Percentiles rank a stretch among this genome's conserved stretches.
Conservation (phyloP, 169 alveolate species). For the Plasmodium berghei region DNA sequence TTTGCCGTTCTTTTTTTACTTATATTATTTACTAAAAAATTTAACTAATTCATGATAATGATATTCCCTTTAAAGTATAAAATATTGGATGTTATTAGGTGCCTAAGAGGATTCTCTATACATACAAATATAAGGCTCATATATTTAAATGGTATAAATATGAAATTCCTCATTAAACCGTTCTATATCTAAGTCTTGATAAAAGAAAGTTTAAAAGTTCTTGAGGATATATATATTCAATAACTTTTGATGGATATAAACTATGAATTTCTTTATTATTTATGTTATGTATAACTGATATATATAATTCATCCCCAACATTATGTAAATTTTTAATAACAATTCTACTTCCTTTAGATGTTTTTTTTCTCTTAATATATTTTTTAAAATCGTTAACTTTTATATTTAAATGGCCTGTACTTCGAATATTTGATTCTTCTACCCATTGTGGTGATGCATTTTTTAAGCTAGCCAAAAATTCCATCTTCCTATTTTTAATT, state of each 20-base stretch:
- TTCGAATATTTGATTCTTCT: conserved; percentile 63
- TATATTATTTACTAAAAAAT: not conserved
- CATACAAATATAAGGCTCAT: not conserved
- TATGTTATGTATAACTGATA: conserved; percentile 73
- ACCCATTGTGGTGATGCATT: conserved; percentile 75
- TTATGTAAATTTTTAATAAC: conserved; percentile 69
- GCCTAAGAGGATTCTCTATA: not conserved
- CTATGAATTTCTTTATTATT: conserved; percentile 68
- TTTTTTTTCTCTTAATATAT: conserved; percentile 61
- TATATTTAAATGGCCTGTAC: conserved; percentile 68
- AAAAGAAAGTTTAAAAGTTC: conserved; percentile 67
- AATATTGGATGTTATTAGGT: too few species aligned
- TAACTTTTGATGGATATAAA: conserved; percentile 74
- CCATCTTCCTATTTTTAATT: conserved; percentile 62
- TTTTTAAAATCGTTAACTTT: conserved; percentile 75
- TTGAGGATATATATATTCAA: conserved; percentile 74
- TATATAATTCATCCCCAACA: conserved; percentile 71
- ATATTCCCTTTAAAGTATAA: too few species aligned
- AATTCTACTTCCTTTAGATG: conserved; percentile 47
- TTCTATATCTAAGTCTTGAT: conserved; percentile 70
- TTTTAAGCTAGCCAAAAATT: conserved; percentile 71
- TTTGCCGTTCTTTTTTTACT: conserved; percentile 1
- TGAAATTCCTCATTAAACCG: conserved; percentile 13
- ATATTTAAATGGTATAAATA: not conserved
- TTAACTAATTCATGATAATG: too few species aligned